A percentile compares a stretch with the other conserved stretches of the same genome.
Conservation (phyloP, 257 asterid species). For the Henckelia pumila region DNA sequence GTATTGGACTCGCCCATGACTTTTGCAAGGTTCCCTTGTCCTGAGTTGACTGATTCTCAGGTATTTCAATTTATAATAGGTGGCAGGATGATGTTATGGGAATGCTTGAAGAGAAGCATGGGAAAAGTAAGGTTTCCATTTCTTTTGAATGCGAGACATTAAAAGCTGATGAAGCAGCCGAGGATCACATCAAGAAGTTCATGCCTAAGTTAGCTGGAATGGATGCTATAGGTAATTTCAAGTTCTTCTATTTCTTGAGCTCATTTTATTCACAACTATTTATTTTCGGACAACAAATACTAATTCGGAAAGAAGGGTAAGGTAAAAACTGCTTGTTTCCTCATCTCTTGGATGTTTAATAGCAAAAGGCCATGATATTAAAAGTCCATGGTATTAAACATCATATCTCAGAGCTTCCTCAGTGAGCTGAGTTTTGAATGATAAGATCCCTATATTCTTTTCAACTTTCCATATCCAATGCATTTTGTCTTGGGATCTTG, state of each 20-base stretch:
- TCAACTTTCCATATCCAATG: too few relatives aligned
- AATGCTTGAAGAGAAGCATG: constrained; percentile 74
- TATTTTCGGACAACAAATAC: constrained; percentile 8
- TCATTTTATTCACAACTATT: constrained; percentile 6
- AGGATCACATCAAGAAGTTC: constrained; percentile 81
- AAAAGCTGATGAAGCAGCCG: constrained; percentile 87
- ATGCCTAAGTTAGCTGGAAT: constrained; percentile 92
- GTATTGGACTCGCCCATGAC: neutral
- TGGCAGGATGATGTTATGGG: constrained; percentile 92
- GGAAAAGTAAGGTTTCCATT: constrained; percentile 46
- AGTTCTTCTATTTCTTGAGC: constrained; percentile 4
- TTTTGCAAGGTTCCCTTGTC: neutral
- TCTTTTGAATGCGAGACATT: constrained; percentile 89
- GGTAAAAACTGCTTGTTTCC: neutral
- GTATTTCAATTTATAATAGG: constrained; percentile 39
- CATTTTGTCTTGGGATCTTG: neutral
- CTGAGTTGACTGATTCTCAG: constrained; percentile 1
- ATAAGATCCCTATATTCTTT: too few relatives aligned
- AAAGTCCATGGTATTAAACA: neutral
- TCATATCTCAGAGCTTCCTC: neutral
- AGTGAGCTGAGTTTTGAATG: too few relatives aligned
- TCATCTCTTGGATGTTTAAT: neutral
- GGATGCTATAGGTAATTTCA: constrained; percentile 79
- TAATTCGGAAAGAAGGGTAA: neutral
- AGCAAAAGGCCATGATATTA: too few relatives aligned